Percentiles rank a stretch among this genome's conserved stretches.
Evolutionary conservation across 495 filamentous ascomycete genomes (phyloP).

Genomic region (Penicillium salamii): DNA sequence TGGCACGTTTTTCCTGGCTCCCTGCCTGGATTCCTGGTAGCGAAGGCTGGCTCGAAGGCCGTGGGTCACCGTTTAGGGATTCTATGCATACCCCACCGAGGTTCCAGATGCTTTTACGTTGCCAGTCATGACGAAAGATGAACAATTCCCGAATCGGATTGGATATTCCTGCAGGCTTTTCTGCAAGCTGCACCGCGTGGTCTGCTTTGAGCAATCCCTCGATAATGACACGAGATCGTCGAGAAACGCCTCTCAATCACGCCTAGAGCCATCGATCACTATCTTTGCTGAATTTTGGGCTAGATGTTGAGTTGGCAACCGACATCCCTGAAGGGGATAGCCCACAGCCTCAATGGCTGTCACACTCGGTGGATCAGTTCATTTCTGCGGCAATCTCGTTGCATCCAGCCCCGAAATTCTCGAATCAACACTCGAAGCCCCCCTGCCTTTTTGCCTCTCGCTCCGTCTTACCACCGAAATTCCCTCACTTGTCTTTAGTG

Average conservation of each 20-base stretch:
- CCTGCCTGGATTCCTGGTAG: conserved; percentile 24
- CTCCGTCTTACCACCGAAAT: conserved; percentile 29
- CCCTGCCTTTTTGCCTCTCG: conserved; percentile 25
- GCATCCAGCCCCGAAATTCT: conserved; percentile 17
- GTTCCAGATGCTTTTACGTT: conserved; percentile 10
- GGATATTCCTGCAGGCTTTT: conserved; percentile 14
- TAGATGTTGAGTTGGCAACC: conserved; percentile 38
- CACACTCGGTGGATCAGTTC: conserved; percentile 21
- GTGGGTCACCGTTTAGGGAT: conserved; percentile 26
- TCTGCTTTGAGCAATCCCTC: not conserved
- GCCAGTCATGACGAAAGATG: conserved; percentile 12
- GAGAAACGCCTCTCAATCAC: conserved; percentile 22
- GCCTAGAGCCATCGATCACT: conserved; percentile 14
- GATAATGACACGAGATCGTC: conserved; percentile 27
- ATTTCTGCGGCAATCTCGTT: conserved; percentile 18
- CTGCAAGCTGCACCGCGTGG: conserved; percentile 4
- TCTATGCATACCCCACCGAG: conserved; percentile 10
- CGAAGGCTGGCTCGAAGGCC: conserved; percentile 26
- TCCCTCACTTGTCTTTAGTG: conserved; percentile 18
- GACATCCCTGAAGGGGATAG: conserved; percentile 23
- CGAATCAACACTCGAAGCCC: conserved; percentile 31
- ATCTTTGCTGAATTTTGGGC: conserved; percentile 32
- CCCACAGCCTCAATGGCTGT: conserved; percentile 23
- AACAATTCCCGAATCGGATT: conserved; percentile 7
- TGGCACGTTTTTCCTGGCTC: conserved; percentile 44